Evolutionary conservation across 495 filamentous ascomycete genomes (phyloP), one percentile per base, ranked within the genome.

Genomic region (Sordaria brevicollis): DNA sequence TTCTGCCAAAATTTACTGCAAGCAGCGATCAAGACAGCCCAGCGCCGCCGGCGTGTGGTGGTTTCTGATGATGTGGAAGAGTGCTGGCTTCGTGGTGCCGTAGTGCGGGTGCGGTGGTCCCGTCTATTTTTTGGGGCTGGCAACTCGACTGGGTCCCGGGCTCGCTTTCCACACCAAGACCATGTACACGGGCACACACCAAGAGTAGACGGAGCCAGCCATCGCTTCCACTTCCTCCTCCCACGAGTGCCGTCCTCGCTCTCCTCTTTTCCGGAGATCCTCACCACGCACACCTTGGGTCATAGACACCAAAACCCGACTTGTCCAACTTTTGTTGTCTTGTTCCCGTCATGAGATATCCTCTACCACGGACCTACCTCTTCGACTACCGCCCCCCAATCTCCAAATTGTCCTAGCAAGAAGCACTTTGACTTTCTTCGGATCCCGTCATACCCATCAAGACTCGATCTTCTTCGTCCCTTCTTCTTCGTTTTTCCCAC

Each of bases 321-420:
- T 25, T 62, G 17, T 57, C 67, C 49, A 71, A 4, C 49, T 65
- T 35, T 54, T 54, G 43, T 34, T 36, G 35, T 54, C 4, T 33
- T 31, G 19, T 39, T 49, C 35, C 35, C 72, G 77, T 73, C 74
- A 79, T 79, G 77, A 75, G 31, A 71, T 43, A 25, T 49, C 69
- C 37, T 70, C 68, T 33, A 33, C 35, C 37, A 70, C 41, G 41
- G 10, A 65, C 54, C 57, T 68, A 35, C 69, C 38, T 69, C 35
- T 35, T 71, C 72, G 71, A 70, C 71, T 72, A 71, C 68, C 57
- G 29, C 70, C 71, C 74, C 31, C 70, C 65, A 21, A 35, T 69
- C 62, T 71, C 65, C 66, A 69, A 36, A 65, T 74, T 72, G 67
- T 67, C 74, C 13, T 74, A 74, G 70, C 71, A 21, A 68, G 37